Percentiles rank a stretch among this genome's conserved stretches.
phyloP scores from a whole-genome alignment of 495 filamentous ascomycete genomes.

The Mytilinidion resinicola region DNA sequence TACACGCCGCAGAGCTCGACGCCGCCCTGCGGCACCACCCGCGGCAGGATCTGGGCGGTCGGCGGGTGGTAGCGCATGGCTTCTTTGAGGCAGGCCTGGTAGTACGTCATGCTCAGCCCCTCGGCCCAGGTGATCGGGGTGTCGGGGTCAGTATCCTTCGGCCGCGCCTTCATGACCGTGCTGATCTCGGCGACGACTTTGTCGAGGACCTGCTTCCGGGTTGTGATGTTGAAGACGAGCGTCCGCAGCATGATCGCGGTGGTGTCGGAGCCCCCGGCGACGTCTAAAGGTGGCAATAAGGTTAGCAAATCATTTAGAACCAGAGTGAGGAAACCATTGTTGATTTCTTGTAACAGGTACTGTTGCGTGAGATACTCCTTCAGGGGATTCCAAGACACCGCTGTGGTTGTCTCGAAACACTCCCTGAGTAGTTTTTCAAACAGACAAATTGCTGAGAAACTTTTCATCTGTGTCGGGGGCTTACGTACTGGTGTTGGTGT shows the following conservation, averaged over 20 bases:
- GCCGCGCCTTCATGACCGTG: constrained; percentile 31
- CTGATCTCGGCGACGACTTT: constrained; percentile 41
- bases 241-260: constrained; percentile 39
- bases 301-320: too few species aligned
- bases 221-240: constrained; percentile 38
- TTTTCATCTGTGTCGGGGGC: too few species aligned
- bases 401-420: too few species aligned
- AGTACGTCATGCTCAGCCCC: constrained; percentile 48
- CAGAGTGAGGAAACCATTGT: too few species aligned
- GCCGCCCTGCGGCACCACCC: constrained; percentile 54
- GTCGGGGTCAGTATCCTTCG: constrained; percentile 26
- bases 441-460: too few species aligned
- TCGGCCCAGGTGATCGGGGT: constrained; percentile 41
- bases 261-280: constrained; percentile 47
- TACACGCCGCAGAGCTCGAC: constrained; percentile 44
- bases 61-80: constrained; percentile 60
- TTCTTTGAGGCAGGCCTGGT: constrained; percentile 66
- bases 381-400: too few species aligned
- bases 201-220: constrained; percentile 33
- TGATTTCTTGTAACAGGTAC: too few species aligned
- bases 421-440: too few species aligned
- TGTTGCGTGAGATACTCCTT: too few species aligned
- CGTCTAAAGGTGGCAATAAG: too few species aligned
- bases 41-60: constrained; percentile 56
- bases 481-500: constrained; percentile 53